A percentile compares a stretch with the other conserved stretches of the same genome.
phyloP scores from a whole-genome alignment of 768 basidiomycete genomes.

The Russula foetens region DNA sequence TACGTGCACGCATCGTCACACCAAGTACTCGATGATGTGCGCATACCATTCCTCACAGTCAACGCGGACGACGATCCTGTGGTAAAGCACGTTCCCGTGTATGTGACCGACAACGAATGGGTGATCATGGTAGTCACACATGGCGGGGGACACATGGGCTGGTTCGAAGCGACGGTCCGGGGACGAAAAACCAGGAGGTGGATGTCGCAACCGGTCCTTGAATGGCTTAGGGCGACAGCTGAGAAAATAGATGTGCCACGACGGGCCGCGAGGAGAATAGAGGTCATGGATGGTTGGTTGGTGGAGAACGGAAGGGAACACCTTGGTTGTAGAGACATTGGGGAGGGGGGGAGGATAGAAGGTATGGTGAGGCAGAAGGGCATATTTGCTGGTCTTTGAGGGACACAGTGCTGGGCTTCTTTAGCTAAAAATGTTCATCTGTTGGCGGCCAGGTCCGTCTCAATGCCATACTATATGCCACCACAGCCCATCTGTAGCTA shows the following conservation, averaged over 20 bases:
- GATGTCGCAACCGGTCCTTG: constrained; percentile 63
- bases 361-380: neutral
- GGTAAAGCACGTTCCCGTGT: constrained; percentile 53
- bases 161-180: constrained; percentile 54
- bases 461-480: too few species aligned
- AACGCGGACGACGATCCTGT: constrained; percentile 84
- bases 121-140: constrained; percentile 59
- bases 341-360: constrained; percentile 35
- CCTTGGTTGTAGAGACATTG: constrained; percentile 52
- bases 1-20: constrained; percentile 54
- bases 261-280: constrained; percentile 29
- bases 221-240: constrained; percentile 60
- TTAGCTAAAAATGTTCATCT: too few species aligned
- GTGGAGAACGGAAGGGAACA: constrained; percentile 46
- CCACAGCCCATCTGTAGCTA: too few species aligned
- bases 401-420: neutral
- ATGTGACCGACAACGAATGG: constrained; percentile 42
- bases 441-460: too few species aligned
- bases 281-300: constrained; percentile 45
- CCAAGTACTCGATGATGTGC: constrained; percentile 47
- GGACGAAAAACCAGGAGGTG: constrained; percentile 39
- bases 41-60: constrained; percentile 68
- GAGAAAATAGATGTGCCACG: constrained; percentile 40
- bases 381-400: constrained; percentile 6
- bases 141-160: constrained; percentile 78